Base-by-base conservation (phyloP, 129 eudicot genomes). In the Dittrichia graveolens region DNA sequence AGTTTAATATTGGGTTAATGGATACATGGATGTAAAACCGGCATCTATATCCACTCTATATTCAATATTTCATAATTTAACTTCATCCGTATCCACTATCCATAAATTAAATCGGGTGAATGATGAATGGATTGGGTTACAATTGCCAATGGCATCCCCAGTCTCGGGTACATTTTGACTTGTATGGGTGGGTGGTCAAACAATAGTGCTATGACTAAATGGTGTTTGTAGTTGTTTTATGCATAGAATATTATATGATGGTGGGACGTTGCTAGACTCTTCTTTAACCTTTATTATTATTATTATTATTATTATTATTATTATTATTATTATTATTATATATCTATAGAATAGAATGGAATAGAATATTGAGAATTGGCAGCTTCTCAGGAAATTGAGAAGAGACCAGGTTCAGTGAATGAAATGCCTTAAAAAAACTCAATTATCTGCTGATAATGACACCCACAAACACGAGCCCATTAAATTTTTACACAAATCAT, bases 371-470 rank as follows among this genome's bases (percentile, higher is more conserved):
- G 4, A 55, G 5, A 62, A 50, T 15, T 24, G 43, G 77, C 14
- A 49, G 41, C 75, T 77, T 77, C 65, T n/a, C 8, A 50, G 71
- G 58, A 69, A 49, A 50, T 3, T 69, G 47, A 59, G 41, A 59
- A 50, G 37, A 38, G 76, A 50, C 72, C 59, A 78, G 71, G 77
- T 78, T 78, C 82, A 63, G 31, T 18, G 77, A 78, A 78, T 68
- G 34, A 4, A 34, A 48, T 77, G 70, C 64, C 40, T 8, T 59
- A 34, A 8, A 52, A 4, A 53, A 13, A 50, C 70, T 10, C 72
- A 78, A 42, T 70, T 61, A 18, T 64, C 15, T 54, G 7, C 12
- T 9, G 76, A 69, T 38, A 69, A 40, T 7, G 81, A 78, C 77
- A 52, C 3, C 59, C 34, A 38, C 24, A 40, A 60, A 60, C 56